Evolutionary conservation across 805 yeast genomes (phyloP).

Genomic region (Yamadazyma paraphyllophila): DNA sequence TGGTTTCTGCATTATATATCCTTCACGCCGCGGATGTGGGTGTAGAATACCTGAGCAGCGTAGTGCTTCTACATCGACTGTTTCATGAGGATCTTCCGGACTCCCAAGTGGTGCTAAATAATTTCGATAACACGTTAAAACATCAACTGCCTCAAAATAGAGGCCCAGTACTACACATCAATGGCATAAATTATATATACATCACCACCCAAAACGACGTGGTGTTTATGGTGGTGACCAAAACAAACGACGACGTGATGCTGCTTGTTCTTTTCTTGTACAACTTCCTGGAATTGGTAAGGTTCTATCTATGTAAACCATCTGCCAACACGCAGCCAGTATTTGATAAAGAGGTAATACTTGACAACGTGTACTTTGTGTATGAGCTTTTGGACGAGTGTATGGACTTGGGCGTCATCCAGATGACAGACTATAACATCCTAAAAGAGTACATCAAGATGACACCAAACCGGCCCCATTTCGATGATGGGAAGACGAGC

Average conservation of each 20-base stretch:
- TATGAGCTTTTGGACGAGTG: slow-evolving; percentile 87
- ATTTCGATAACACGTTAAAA: slow-evolving; percentile 24
- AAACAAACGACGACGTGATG: slow-evolving; percentile 55
- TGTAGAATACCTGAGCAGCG: slow-evolving; percentile 25
- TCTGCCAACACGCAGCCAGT: background rate
- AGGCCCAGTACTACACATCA: slow-evolving; percentile 44
- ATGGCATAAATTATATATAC: slow-evolving; percentile 57
- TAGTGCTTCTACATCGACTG: slow-evolving; percentile 32
- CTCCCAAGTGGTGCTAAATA: slow-evolving; percentile 20
- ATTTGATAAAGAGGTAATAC: slow-evolving; percentile 56
- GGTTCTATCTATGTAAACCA: slow-evolving; percentile 24
- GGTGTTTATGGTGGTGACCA: slow-evolving; percentile 39
- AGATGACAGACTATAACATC: slow-evolving; percentile 75
- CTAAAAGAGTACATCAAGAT: slow-evolving; percentile 75
- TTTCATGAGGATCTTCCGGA: slow-evolving; percentile 32
- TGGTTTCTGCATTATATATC: slow-evolving; percentile 40
- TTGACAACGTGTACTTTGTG: slow-evolving; percentile 71
- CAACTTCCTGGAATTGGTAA: slow-evolving; percentile 28
- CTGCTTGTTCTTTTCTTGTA: slow-evolving; percentile 56
- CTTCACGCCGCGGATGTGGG: slow-evolving; percentile 34
- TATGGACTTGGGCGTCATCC: slow-evolving; percentile 86
- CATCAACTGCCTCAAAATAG: slow-evolving; percentile 19
- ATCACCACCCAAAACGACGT: slow-evolving; percentile 46
- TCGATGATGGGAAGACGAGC: slow-evolving; percentile 6
- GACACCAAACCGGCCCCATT: slow-evolving; percentile 32